phyloP scores from a whole-genome alignment of 768 basidiomycete species.

The Auricularia sp. region DNA sequence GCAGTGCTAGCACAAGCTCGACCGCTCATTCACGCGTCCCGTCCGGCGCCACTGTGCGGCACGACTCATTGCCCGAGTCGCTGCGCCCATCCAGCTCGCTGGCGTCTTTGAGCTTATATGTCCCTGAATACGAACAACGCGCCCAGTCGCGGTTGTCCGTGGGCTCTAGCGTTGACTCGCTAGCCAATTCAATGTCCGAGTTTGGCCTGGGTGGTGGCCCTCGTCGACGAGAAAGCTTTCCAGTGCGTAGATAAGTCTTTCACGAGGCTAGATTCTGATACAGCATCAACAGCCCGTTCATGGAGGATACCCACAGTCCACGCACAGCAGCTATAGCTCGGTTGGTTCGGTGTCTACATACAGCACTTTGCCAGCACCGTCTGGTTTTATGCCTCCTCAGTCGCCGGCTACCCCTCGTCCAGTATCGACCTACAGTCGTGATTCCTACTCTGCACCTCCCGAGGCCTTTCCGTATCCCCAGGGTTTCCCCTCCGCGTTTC shows the following conservation, averaged over 20 bases:
- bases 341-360: too few relatives aligned
- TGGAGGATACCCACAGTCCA: conserved; percentile 1
- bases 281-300: background rate
- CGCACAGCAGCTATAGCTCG: background rate
- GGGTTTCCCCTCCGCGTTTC: background rate
- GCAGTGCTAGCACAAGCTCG: conserved; percentile 11
- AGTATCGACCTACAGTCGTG: conserved; percentile 6
- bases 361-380: conserved; percentile 1
- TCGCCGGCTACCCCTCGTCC: conserved; percentile 3
- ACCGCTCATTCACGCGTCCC: conserved; percentile 9
- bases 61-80: conserved; percentile 40
- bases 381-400: conserved; percentile 3
- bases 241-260: conserved; percentile 32
- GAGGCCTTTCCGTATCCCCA: conserved; percentile 5
- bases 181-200: conserved; percentile 59
- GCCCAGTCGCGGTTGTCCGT: conserved; percentile 14
- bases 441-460: background rate
- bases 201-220: conserved; percentile 40
- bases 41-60: background rate
- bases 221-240: conserved; percentile 46
- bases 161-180: conserved; percentile 29
- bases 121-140: conserved; percentile 52
- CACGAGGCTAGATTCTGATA: background rate
- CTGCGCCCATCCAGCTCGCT: conserved; percentile 52
- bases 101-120: conserved; percentile 57